These are phyloP conservation scores for Mycena amicta DNA, from an alignment of 768 basidiomycete species.

Conservation along the genomic window DNA sequence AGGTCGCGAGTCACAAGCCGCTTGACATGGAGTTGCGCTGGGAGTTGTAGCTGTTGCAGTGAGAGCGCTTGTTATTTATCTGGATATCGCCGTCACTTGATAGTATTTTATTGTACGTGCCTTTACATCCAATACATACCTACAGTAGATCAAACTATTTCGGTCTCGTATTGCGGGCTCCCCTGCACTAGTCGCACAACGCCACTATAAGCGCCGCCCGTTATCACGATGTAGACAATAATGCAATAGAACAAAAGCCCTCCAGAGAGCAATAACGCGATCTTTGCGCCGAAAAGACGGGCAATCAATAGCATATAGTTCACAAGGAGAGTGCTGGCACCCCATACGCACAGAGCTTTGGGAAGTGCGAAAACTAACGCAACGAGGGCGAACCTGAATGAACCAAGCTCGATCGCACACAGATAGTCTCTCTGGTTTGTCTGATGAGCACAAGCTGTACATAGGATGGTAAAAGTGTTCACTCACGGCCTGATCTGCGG, in stretches of 20 bases:
- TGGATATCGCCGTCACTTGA: too few relatives aligned
- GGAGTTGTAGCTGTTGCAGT: not conserved
- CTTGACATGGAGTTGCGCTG: conserved; percentile 13
- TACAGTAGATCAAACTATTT: not conserved
- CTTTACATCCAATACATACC: too few relatives aligned
- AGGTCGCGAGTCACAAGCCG: conserved; percentile 16
- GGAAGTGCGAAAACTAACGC: conserved; percentile 59
- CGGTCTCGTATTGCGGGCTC: too few relatives aligned
- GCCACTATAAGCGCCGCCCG: too few relatives aligned
- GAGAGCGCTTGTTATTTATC: not conserved
- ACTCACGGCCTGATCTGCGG: conserved; percentile 46
- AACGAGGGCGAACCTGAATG: conserved; percentile 46
- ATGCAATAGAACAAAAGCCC: not conserved
- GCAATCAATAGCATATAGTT: not conserved
- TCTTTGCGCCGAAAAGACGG: not conserved
- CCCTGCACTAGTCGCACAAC: too few relatives aligned
- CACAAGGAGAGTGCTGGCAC: conserved; percentile 31
- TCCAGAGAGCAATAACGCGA: not conserved
- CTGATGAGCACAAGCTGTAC: not conserved
- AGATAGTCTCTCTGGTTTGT: conserved; percentile 39
- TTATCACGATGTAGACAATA: not conserved
- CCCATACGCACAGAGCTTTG: conserved; percentile 53
- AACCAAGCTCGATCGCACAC: conserved; percentile 34
- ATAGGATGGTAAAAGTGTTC: not conserved
- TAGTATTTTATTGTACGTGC: too few relatives aligned